Evolutionary conservation across 768 basidiomycete species (phyloP), one percentile per base, ranked within the genome.

Genomic region (Pholiota molesta): DNA sequence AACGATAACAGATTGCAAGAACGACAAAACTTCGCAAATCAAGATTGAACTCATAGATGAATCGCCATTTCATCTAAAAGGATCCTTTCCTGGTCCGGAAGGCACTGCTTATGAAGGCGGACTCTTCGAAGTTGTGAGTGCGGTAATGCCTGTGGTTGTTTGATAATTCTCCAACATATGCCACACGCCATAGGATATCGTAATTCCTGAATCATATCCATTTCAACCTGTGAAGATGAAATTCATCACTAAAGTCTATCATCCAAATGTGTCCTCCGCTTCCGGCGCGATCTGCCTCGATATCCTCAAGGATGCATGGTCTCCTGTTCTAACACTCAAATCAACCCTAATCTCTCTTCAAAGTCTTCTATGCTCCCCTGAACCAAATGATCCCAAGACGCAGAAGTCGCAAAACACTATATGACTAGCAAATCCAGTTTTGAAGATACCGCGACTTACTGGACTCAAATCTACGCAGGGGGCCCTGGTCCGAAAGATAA

Each of bases 181-280:
- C 57, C 45, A 52, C 47, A 23, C 23, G 23, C 44, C 57, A 66
- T 69, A 94, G 93, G 95, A 98, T 71, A 98, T 98, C 66, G 82
- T 90, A 19, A 94, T 98, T 68, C 95, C 95, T 8, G 93, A 95
- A 47, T 86, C 92, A 53, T 94, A 94, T 72, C 93, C 92, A 17
- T 94, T 95, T 74, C 91, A 95, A 72, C 95, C 97, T 0, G 90
- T 96, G 57, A 97, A 98, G 83, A 97, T 98, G 94, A 96, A 95
- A 74, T 98, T 99, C 77, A 88, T 97, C 63, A 99, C 96, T 39
- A 95, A 95, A 74, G 91, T 97, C 29, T 97, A 95, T 73, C 95
- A 99, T 73, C 96, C 96, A 3, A 99, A 99, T 71, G 83, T 99
- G 42, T 97, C 95, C 19, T 96, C 94, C 23, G 92, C 90, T 35